Percentiles rank a stretch among this genome's conserved stretches.
phyloP scores from a whole-genome alignment of 148 eudicot species.

The Camellia granthamiana region DNA sequence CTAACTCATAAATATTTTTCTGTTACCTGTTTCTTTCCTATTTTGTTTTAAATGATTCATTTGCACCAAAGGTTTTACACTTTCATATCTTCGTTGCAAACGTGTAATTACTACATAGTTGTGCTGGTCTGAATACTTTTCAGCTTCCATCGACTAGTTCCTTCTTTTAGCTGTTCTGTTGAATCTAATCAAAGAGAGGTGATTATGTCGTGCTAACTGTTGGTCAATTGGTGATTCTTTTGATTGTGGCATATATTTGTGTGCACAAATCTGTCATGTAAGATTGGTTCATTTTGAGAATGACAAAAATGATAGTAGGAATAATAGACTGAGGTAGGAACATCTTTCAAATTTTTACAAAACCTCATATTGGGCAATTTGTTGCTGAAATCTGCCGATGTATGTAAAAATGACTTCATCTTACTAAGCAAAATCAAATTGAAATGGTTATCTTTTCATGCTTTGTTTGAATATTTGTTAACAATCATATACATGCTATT shows the following conservation, averaged over 20 bases:
- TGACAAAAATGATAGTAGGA: not conserved
- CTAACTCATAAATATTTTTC: too few species aligned
- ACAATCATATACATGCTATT: not conserved
- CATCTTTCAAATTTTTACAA: not conserved
- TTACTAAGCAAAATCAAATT: not conserved
- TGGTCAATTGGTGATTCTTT: not conserved
- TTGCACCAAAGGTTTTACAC: too few species aligned
- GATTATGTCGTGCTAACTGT: not conserved
- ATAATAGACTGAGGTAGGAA: not conserved
- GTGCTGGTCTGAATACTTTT: not conserved
- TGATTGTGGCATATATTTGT: not conserved
- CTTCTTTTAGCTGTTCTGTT: not conserved
- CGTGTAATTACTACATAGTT: not conserved
- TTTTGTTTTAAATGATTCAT: too few species aligned
- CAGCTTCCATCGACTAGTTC: constrained; percentile 1
- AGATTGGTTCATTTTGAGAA: not conserved
- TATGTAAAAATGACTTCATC: not conserved
- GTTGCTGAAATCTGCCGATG: not conserved
- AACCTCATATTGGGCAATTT: not conserved
- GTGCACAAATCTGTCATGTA: not conserved
- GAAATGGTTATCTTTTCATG: not conserved
- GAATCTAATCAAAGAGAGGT: not conserved
- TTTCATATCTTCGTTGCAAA: not conserved
- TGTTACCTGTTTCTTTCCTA: too few species aligned
- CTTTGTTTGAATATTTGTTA: not conserved